Base-by-base conservation (phyloP, 192 early-diverging fungal genomes). In the Backusella parvicylindrica region DNA sequence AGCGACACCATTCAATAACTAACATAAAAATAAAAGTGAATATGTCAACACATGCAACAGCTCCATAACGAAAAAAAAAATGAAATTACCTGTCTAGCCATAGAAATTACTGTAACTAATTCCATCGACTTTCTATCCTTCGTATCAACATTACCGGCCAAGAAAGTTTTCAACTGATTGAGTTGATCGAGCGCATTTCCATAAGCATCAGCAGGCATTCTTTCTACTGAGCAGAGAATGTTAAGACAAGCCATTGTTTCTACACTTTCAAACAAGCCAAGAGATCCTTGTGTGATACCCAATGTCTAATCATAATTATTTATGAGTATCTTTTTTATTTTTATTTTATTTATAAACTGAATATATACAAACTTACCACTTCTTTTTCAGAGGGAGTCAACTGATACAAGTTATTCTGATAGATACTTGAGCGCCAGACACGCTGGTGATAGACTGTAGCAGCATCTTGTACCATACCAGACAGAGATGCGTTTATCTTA, bases 381-480 rank as follows among this genome's bases (percentile, higher is more conserved):
- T 74, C 64, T 43, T 49, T 64, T 67, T 37, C 74, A 16, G 56
- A 30, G 12, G 69, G 32, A 32, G 33, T 66, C 21, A 78, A 43
- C 18, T 72, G 26, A 64, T 72, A 73, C 13, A 78, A 38, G 16
- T 49, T 35, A 21, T 83, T 65, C 38, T 87, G 84, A 70, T 80
- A 81, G n/a, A 77, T 35, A 65, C 80, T 77, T 28, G 80, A 82
- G n/a, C 77, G 68, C 87, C 87, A 89, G n/a, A 86, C 71, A 68
- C 84, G 79, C 26, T 78, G 79, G 9, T 89, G 84, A 83, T 86
- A 89, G 38, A 80, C 82, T 56, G 82, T 81, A 49, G 83, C 41
- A 9, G 86, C 75, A 68, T 89, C 87, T 76, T 87, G 87, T 28
- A 89, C 50, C 68, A 89, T 73, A 21, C 84, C 81, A 71, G 82